Conservation (phyloP, 345 rosid genomes). For the Citrus reticulata region DNA sequence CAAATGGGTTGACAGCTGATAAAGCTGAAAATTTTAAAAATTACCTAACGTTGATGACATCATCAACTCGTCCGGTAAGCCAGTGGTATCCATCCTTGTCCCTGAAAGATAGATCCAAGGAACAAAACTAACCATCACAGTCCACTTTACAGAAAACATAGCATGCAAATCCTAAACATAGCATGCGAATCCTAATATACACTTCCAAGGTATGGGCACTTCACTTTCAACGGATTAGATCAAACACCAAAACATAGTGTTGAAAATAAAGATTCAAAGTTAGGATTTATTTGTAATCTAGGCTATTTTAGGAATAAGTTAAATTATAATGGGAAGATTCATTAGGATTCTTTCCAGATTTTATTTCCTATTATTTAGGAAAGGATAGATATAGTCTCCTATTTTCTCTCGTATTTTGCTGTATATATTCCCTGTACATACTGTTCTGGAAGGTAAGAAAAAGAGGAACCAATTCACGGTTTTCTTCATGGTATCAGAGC, state of each 20-base stretch:
- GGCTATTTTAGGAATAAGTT: no score
- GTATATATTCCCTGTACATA: no score
- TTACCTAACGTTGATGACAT: conserved; percentile 98
- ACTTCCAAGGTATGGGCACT: not conserved
- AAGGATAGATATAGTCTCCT: no score
- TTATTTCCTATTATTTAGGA: no score
- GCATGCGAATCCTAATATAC: not conserved
- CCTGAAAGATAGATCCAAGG: conserved; percentile 45
- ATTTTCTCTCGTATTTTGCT: no score
- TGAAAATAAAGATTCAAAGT: no score
- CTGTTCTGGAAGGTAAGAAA: no score
- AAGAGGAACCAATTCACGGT: no score
- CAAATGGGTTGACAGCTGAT: not conserved
- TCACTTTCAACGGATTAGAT: conserved; percentile 5
- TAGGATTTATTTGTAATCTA: no score
- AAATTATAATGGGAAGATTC: no score
- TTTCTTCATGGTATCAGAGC: no score
- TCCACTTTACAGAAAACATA: not conserved
- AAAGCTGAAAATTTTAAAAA: not conserved
- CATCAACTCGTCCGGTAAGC: conserved; percentile 98
- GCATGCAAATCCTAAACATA: not conserved
- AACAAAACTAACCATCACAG: not conserved
- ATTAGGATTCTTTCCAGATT: no score
- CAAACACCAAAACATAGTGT: not conserved
- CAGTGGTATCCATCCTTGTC: conserved; percentile 97